Evolutionary conservation across 768 basidiomycete genomes (phyloP).

Genomic region (Rickenella mellea): DNA sequence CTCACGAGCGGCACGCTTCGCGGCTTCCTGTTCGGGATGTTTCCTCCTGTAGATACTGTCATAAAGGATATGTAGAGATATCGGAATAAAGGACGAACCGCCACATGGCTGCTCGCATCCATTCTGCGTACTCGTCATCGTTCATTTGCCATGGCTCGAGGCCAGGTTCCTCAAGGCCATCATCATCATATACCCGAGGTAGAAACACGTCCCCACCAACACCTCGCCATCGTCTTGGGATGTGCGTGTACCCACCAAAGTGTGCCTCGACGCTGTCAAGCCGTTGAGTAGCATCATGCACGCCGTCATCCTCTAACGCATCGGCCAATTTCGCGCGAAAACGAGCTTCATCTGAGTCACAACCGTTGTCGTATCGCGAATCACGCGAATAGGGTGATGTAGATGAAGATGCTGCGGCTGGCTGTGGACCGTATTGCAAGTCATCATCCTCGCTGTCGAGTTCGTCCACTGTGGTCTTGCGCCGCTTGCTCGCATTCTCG

Average conservation of each 20-base stretch:
- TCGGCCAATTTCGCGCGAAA: slow-evolving; percentile 70
- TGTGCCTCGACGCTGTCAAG: slow-evolving; percentile 52
- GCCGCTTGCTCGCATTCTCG: background rate
- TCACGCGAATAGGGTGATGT: slow-evolving; percentile 25
- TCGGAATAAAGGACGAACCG: slow-evolving; percentile 32
- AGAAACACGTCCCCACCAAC: slow-evolving; percentile 16
- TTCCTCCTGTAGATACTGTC: slow-evolving; percentile 31
- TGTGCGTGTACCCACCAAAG: slow-evolving; percentile 59
- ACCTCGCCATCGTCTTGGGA: slow-evolving; percentile 61
- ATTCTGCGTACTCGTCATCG: slow-evolving; percentile 83
- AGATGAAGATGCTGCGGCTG: slow-evolving; percentile 12
- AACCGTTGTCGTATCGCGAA: slow-evolving; percentile 34
- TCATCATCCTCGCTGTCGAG: slow-evolving; percentile 15
- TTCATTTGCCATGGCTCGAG: slow-evolving; percentile 47
- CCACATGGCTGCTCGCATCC: slow-evolving; percentile 83
- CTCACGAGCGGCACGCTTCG: slow-evolving; percentile 47
- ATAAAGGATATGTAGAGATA: slow-evolving; percentile 3
- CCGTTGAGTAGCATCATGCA: slow-evolving; percentile 26
- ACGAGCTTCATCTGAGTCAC: slow-evolving; percentile 50
- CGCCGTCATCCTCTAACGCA: slow-evolving; percentile 56
- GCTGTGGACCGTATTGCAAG: slow-evolving; percentile 18
- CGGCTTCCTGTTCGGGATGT: slow-evolving; percentile 58
- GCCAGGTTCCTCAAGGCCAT: slow-evolving; percentile 22
- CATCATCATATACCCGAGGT: slow-evolving; percentile 27
- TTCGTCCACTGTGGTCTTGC: slow-evolving; percentile 13